Evolutionary conservation across 179 eudicot species (phyloP).

Genomic region (Silene coronaria): DNA sequence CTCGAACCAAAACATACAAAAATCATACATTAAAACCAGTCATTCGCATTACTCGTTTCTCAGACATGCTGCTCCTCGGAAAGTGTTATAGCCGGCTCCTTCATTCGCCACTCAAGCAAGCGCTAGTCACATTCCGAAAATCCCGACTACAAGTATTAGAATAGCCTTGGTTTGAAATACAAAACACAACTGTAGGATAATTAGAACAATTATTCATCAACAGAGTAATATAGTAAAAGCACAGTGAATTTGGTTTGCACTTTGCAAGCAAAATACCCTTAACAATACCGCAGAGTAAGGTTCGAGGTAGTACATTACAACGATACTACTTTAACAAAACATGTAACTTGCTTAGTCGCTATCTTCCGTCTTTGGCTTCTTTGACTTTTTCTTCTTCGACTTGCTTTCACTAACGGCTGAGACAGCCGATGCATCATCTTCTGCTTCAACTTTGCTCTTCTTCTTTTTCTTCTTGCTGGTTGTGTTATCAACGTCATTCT

Average conservation of each 20-base stretch:
- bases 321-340: background rate
- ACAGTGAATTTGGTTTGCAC: background rate
- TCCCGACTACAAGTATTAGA: background rate
- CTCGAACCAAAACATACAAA: too few relatives aligned
- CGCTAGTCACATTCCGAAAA: background rate
- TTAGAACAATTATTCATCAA: background rate
- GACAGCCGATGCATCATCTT: conserved; percentile 28
- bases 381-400: conserved; percentile 27
- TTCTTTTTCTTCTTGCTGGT: conserved; percentile 54
- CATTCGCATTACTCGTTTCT: too few relatives aligned
- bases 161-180: background rate
- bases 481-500: conserved; percentile 30
- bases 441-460: conserved; percentile 44
- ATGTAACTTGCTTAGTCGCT: background rate
- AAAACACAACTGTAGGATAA: background rate
- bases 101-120: too few relatives aligned
- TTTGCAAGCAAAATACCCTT: background rate
- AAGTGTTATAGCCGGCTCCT: too few relatives aligned
- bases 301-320: background rate
- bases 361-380: conserved; percentile 24
- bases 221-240: background rate
- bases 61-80: too few relatives aligned
- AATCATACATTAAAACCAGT: too few relatives aligned
- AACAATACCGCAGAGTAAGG: background rate
- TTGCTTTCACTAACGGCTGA: conserved; percentile 22